phyloP scores from a whole-genome alignment of 2,329 filamentous ascomycete species.

The Aspergillus neotritici region DNA sequence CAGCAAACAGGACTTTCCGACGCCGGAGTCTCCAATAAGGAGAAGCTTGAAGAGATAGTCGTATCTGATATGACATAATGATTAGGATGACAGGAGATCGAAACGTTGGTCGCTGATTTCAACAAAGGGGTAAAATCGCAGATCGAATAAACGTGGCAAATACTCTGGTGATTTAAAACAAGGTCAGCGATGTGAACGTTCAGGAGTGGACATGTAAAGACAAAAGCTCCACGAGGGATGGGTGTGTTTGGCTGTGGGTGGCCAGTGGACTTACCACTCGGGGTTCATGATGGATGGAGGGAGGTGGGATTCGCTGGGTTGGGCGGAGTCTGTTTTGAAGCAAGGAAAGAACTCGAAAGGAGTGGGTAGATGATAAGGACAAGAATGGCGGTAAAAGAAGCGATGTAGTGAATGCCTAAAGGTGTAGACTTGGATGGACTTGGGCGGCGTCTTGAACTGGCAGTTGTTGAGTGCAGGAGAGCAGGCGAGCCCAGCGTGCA shows the following conservation, averaged over 20 bases:
- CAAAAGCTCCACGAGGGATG: conserved; percentile 3
- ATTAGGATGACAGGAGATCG: conserved; percentile 21
- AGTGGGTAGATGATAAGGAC: conserved; percentile 3
- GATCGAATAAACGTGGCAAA: no score
- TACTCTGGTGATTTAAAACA: no score
- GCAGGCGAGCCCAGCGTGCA: conserved; percentile 26
- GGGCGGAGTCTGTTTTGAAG: conserved; percentile 7
- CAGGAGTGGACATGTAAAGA: background rate
- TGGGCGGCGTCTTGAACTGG: conserved; percentile 21
- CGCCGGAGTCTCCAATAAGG: conserved; percentile 99
- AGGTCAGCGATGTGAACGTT: no score
- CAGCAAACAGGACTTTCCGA: conserved; percentile 98
- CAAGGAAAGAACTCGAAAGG: background rate
- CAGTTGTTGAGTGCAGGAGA: conserved; percentile 25
- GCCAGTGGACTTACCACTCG: conserved; percentile 40
- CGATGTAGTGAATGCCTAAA: conserved; percentile 15
- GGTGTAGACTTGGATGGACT: conserved; percentile 16
- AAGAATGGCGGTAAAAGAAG: conserved; percentile 3
- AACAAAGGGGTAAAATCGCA: no score
- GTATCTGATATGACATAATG: conserved; percentile 62
- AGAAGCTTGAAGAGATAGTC: conserved; percentile 99
- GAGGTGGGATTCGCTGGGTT: conserved; percentile 3
- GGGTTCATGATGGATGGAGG: conserved; percentile 42
- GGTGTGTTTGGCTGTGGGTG: conserved; percentile 6
- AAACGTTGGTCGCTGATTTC: no score